Percentiles rank a stretch among this genome's conserved stretches.
phyloP scores from a whole-genome alignment of 2,329 filamentous ascomycete genomes.

The Pyricularia sp. region DNA sequence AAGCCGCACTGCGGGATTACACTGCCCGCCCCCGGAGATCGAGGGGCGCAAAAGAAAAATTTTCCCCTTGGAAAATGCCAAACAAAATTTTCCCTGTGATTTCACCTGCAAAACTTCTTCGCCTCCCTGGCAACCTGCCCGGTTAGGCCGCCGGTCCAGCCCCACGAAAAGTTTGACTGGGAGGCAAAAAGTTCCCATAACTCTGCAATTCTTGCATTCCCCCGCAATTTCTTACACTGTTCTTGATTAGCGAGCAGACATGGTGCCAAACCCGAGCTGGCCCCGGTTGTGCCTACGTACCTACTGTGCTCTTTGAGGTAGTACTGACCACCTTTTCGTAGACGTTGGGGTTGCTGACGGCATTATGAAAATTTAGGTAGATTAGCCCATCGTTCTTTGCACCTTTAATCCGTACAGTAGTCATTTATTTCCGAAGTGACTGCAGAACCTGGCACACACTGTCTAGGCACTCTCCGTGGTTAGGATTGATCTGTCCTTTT shows the following conservation, averaged over 20 bases:
- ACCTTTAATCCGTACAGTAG: background rate
- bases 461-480: background rate
- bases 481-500: background rate
- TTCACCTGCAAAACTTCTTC: background rate
- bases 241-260: slow-evolving; percentile 1
- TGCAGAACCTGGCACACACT: background rate
- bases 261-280: background rate
- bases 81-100: background rate
- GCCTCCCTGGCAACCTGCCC: background rate
- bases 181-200: background rate
- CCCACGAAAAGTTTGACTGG: background rate
- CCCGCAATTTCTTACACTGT: background rate
- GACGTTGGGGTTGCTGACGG: background rate
- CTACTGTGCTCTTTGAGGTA: background rate
- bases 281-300: background rate
- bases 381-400: background rate
- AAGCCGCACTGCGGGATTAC: slow-evolving; percentile 2
- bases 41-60: slow-evolving; percentile 2
- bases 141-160: background rate
- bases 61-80: background rate
- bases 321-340: background rate
- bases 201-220: background rate
- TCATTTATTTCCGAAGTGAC: background rate
- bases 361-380: background rate
- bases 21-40: background rate